These are phyloP conservation scores for Pyrus hybrid DNA, from an alignment of 331 rosid genomes.

Conservation along the genomic window DNA sequence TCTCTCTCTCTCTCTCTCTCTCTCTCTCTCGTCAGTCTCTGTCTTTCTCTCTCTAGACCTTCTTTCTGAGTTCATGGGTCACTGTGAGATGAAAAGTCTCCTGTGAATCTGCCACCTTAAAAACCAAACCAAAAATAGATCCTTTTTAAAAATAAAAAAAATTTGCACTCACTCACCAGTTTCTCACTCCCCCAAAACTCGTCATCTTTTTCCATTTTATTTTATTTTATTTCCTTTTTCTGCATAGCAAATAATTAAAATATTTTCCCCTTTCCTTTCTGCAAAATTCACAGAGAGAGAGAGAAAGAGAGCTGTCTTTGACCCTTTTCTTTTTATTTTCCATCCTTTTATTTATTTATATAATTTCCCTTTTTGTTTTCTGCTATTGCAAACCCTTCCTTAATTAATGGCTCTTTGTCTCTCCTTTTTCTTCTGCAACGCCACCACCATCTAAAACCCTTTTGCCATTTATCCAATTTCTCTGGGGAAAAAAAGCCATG, in stretches of 20 bases:
- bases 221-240: background rate
- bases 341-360: background rate
- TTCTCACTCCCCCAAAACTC: slow-evolving; percentile 6
- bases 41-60: background rate
- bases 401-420: slow-evolving; percentile 51
- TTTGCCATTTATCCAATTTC: slow-evolving; percentile 33
- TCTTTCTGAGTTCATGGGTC: background rate
- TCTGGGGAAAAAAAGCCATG: slow-evolving; percentile 43
- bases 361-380: background rate
- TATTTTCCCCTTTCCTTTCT: slow-evolving; percentile 9
- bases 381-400: slow-evolving; percentile 36
- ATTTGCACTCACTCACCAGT: background rate
- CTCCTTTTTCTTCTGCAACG: slow-evolving; percentile 50
- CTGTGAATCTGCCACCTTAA: slow-evolving; percentile 25
- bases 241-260: slow-evolving; percentile 20
- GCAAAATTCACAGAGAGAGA: slow-evolving; percentile 27
- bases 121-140: no score
- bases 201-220: background rate
- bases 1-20: background rate
- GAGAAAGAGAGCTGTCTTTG: slow-evolving; percentile 14
- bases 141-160: slow-evolving; percentile 16
- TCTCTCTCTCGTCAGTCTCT: background rate
- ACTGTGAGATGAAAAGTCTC: slow-evolving; percentile 17
- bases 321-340: slow-evolving; percentile 6
- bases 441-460: slow-evolving; percentile 40